phyloP scores from a whole-genome alignment of 140 eudicot species.

The Stevia rebaudiana region DNA sequence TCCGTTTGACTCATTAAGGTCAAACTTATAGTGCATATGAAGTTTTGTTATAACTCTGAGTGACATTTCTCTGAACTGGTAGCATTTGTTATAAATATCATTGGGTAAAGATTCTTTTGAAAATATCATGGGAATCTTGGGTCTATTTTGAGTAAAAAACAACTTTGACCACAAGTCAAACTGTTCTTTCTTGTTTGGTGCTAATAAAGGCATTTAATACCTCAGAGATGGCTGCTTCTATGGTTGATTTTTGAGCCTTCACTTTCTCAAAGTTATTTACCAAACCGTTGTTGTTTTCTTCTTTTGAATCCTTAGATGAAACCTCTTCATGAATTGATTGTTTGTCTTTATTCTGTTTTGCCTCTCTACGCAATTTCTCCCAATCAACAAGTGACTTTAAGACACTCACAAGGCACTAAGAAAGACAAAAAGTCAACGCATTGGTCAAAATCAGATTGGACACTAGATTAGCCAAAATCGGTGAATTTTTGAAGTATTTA shows the following conservation, averaged over 20 bases:
- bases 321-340: constrained; percentile 34
- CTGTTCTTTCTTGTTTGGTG: constrained; percentile 3
- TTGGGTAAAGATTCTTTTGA: not conserved
- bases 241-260: constrained; percentile 90
- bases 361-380: constrained; percentile 71
- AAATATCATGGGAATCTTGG: constrained; percentile 2
- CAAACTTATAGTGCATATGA: too few species aligned
- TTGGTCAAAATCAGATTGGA: too few species aligned
- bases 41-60: too few species aligned
- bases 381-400: constrained; percentile 76
- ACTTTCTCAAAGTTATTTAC: constrained; percentile 69
- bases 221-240: constrained; percentile 67
- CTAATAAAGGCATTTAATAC: constrained; percentile 20
- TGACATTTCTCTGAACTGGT: too few species aligned
- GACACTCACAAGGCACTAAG: constrained; percentile 79
- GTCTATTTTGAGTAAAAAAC: not conserved
- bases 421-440: constrained; percentile 10
- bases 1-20: not conserved
- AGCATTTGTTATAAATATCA: too few species aligned
- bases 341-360: constrained; percentile 43
- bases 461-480: too few species aligned
- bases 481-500: too few species aligned
- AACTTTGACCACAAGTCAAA: constrained; percentile 10
- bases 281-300: constrained; percentile 38
- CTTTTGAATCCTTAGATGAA: constrained; percentile 34